Conservation (phyloP, 1,284 basidiomycete species). For the Rugosomyces carneus region DNA sequence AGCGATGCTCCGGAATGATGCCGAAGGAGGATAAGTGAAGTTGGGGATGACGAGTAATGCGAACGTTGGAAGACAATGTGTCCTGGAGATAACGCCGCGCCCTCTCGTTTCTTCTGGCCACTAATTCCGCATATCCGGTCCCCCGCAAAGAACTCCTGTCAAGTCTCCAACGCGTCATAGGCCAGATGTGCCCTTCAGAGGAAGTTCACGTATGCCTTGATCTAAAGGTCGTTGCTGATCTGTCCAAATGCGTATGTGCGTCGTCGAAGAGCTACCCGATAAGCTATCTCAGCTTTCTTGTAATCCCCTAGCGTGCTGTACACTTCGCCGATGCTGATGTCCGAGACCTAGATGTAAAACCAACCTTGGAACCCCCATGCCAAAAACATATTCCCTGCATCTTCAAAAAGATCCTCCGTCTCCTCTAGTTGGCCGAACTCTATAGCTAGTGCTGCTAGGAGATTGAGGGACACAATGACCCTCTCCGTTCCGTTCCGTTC, state of each 20-base stretch:
- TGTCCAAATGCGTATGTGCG: not conserved
- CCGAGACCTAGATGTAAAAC: not conserved
- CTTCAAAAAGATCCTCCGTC: not conserved
- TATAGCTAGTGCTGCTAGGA: not conserved
- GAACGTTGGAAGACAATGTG: not conserved
- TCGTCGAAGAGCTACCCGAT: not conserved
- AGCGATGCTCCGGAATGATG: too few relatives aligned
- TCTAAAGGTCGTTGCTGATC: not conserved
- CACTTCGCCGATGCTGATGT: not conserved
- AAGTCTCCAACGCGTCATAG: not conserved
- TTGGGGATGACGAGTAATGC: too few relatives aligned
- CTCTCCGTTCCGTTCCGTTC: too few relatives aligned
- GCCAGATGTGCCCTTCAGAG: too few relatives aligned
- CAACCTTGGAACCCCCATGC: not conserved
- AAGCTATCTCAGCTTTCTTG: not conserved
- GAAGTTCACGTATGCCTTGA: not conserved
- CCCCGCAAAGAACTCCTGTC: not conserved
- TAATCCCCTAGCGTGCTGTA: not conserved
- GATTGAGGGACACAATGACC: too few relatives aligned
- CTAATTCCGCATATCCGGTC: constrained; percentile 4
- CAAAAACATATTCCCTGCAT: not conserved
- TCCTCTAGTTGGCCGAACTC: not conserved
- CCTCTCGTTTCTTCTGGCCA: not conserved
- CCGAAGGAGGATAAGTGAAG: too few relatives aligned
- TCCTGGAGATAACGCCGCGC: constrained; percentile 5